Evolutionary conservation across 2,329 filamentous ascomycete genomes (phyloP), one percentile per base, ranked within the genome.

Genomic region (Ascochyta rabiei): DNA sequence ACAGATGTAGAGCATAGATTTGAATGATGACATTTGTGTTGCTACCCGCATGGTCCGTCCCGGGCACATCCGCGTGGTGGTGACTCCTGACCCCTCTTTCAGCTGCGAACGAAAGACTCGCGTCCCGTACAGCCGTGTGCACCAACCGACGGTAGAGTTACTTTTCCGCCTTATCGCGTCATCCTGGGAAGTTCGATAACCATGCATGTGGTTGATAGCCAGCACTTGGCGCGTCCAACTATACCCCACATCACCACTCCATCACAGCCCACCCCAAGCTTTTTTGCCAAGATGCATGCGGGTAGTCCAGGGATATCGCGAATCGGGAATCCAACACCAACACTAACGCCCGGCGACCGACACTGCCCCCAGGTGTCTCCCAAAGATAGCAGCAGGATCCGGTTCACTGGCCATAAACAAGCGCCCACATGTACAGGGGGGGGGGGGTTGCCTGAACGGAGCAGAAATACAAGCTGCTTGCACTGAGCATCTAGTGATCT

Each of bases 221-320:
- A 43, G 42, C 37, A 13, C 41, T 50, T 56, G 46, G 46, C 46
- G 26, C 46, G 18, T 34, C 48, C 54, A 53, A 35, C 48, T n/a
- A n/a, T 24, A 15, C 54, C 43, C 54, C 47, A 49, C 39, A 52
- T 35, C 34, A 52, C 28, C 48, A 43, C 54, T 50, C 54, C 39
- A 52, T 40, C 34, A 52, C 28, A 41, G 24, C 9, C 5, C 19
- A 16, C 26, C 31, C 35, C 54, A 57, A 53, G 54, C 54, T 53
- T 57, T 57, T 45, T 33, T 13, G 49, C 54, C 49, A 57, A 57
- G 45, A 19, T 48, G 48, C 53, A 52, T 51, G 48, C 48, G 31
- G 28, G 48, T 39, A n/a, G 48, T 45, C 26, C 46, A 50, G 46
- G 52, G 46, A 47, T 50, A 13, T 24, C 41, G 24, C 30, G 13